Percentiles rank a stretch among this genome's conserved stretches.
phyloP scores from a whole-genome alignment of 345 rosid genomes.

The Carallia brachiata region DNA sequence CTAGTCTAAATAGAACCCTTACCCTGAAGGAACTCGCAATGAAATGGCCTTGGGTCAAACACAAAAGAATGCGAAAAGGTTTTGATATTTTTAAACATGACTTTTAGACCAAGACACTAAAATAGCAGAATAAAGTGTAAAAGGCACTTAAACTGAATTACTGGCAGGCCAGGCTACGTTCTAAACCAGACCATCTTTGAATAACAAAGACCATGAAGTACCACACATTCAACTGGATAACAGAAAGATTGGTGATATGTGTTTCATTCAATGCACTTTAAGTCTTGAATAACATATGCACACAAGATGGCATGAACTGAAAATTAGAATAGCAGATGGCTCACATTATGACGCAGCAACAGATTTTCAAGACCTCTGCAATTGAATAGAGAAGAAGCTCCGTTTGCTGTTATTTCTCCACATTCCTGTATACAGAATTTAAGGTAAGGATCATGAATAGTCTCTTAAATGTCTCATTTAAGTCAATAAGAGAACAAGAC shows the following conservation, averaged over 20 bases:
- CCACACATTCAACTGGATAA: neutral
- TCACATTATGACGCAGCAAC: constrained; percentile 74
- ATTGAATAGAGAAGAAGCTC: constrained; percentile 51
- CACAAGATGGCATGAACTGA: neutral
- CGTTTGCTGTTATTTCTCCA: constrained; percentile 57
- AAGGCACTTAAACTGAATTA: neutral
- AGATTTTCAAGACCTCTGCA: constrained; percentile 73
- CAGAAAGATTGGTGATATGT: neutral
- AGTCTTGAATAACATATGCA: neutral
- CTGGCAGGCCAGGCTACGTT: neutral
- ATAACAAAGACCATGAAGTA: no score
- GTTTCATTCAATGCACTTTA: neutral
- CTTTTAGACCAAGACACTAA: no score
- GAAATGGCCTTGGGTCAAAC: no score
- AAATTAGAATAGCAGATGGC: constrained; percentile 23
- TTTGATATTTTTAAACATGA: no score
- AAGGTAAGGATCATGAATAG: constrained; percentile 1
- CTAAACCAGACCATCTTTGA: neutral
- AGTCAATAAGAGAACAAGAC: neutral
- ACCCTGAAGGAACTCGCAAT: no score
- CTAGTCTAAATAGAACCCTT: neutral
- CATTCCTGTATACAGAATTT: constrained; percentile 50
- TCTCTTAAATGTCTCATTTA: neutral
- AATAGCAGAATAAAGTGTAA: neutral
- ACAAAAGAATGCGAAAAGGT: no score